Base-by-base conservation (phyloP, 108 stramenopile genomes). In the Skeletonema tropicum region DNA sequence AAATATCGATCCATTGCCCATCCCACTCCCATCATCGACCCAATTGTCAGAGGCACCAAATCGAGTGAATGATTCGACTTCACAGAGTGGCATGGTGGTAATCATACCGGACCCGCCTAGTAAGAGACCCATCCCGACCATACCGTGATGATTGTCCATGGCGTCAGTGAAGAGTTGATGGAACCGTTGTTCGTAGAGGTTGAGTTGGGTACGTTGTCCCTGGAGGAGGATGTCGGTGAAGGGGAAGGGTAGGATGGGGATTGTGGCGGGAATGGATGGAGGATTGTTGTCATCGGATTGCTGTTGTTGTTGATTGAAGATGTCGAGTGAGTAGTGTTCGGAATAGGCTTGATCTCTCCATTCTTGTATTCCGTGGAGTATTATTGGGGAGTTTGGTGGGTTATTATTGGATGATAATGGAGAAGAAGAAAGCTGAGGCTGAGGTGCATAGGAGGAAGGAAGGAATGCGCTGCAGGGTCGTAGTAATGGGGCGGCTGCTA, bases 141-240 rank as follows among this genome's bases (percentile, higher is more conserved):
- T 83, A 1, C 89, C 88, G 23, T 73, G 70, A 72, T 92, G 88
- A 45, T 92, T 71, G 2, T 82, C 71, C 79, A 89, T 87, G 61
- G 71, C 75, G 21, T 92, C 83, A 2, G 86, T 68, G 60, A 94
- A 94, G 1, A 94, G 64, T 17, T 87, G 36, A 57, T 89, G 82
- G 66, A 94, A 94, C 8, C 93, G 85, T 39, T 89, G 71, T 82
- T 94, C 93, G 57, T 94, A 94, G 32, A 94, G 78, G 35, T 91
- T 70, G 38, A 92, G 48, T 49, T 94, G 88, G 66, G 87, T 92
- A 14, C 87, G 87, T 66, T 94, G 81, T 5, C 93, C 93, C 65
- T 85, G 88, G 9, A 94, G 69, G 2, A 94, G 61, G 2, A 92
- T 80, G 59, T 94, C 90, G 12, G 84, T 72, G 67, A 70, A 88